Percentiles rank a stretch among this genome's conserved stretches.
Evolutionary conservation across 2,329 filamentous ascomycete species (phyloP).

Genomic region (Coniochaeta hoffmannii): DNA sequence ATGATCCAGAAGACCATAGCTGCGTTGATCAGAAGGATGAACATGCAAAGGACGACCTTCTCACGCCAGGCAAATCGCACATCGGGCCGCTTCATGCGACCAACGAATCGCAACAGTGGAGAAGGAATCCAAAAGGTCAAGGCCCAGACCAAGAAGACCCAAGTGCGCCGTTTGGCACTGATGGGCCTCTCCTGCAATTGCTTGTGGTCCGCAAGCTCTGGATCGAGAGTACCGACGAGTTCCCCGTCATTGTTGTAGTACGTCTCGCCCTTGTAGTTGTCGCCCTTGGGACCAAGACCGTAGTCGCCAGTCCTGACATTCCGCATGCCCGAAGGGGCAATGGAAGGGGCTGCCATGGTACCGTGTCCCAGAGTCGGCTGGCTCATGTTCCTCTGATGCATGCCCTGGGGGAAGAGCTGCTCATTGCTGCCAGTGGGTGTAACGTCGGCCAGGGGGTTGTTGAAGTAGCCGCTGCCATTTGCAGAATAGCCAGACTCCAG

Average conservation of each 20-base stretch:
- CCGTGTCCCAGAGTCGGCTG: conserved; percentile 40
- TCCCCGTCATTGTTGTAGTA: conserved; percentile 68
- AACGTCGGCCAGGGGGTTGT: conserved; percentile 49
- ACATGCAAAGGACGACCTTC: conserved; percentile 73
- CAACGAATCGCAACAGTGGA: conserved; percentile 67
- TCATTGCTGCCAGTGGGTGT: conserved; percentile 64
- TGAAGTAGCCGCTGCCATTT: conserved; percentile 63
- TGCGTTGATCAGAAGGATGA: conserved; percentile 78
- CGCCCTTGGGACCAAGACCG: conserved; percentile 79
- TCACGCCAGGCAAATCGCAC: conserved; percentile 97
- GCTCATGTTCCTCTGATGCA: conserved; percentile 52
- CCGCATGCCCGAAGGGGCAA: conserved; percentile 43
- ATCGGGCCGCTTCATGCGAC: conserved; percentile 95
- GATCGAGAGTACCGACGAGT: conserved; percentile 63
- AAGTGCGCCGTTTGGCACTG: conserved; percentile 58
- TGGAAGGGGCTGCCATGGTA: conserved; percentile 45
- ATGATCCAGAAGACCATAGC: conserved; percentile 89
- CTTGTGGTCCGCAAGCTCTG: conserved; percentile 70
- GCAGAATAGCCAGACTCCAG: conserved; percentile 69
- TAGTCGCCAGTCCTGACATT: conserved; percentile 69
- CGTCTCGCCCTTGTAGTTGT: conserved; percentile 63
- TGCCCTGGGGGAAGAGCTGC: conserved; percentile 56
- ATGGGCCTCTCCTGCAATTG: conserved; percentile 64
- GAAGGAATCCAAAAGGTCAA: conserved; percentile 95
- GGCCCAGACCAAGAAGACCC: conserved; percentile 78